Evolutionary conservation across 2,329 filamentous ascomycete species (phyloP).

Genomic region (Botryosphaeria dothidea): DNA sequence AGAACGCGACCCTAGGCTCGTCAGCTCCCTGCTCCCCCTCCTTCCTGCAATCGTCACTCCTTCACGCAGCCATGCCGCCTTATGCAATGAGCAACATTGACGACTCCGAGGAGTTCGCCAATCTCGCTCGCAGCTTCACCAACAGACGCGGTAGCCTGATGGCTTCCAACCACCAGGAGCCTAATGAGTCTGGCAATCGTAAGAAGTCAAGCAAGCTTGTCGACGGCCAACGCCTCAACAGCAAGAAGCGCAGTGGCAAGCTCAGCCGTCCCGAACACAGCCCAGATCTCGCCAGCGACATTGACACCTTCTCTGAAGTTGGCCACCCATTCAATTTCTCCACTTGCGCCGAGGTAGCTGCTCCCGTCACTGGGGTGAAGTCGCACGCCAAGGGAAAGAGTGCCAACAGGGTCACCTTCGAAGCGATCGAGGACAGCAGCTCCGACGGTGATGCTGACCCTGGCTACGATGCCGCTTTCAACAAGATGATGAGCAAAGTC

Average conservation of each 20-base stretch:
- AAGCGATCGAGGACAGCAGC: too few relatives aligned
- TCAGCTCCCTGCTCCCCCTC: too few relatives aligned
- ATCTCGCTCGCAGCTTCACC: neutral
- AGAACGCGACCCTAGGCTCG: neutral
- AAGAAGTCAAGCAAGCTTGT: too few relatives aligned
- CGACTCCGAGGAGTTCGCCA: neutral
- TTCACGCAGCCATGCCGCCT: neutral
- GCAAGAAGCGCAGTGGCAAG: too few relatives aligned
- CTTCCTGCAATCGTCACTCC: too few relatives aligned
- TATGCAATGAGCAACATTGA: neutral
- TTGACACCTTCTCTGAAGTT: neutral
- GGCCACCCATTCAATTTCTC: too few relatives aligned
- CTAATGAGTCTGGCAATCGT: too few relatives aligned
- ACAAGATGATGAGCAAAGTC: neutral
- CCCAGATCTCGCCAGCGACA: neutral
- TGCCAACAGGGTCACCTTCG: neutral
- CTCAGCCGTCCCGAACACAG: too few relatives aligned
- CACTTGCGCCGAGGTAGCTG: too few relatives aligned
- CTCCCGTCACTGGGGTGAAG: too few relatives aligned
- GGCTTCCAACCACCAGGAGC: too few relatives aligned
- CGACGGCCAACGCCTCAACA: neutral
- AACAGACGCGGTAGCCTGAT: neutral
- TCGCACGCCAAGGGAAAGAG: neutral
- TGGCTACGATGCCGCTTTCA: neutral
- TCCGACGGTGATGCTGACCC: neutral